These are phyloP conservation scores for Eucalyptus lansdowneana DNA, from an alignment of 345 rosid species.

Conservation along the genomic window DNA sequence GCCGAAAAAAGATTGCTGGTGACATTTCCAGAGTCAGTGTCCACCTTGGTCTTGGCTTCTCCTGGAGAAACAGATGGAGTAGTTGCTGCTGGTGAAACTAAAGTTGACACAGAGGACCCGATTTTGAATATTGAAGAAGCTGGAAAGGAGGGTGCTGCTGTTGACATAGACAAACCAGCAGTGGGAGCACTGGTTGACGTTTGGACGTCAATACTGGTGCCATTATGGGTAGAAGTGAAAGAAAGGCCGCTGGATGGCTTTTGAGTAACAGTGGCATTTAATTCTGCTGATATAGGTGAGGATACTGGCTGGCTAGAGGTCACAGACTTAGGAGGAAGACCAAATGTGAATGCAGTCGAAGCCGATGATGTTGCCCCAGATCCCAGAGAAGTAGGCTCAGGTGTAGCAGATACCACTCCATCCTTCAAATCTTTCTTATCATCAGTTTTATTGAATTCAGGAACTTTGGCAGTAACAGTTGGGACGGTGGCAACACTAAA, in stretches of 20 bases:
- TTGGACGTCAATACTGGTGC: background rate
- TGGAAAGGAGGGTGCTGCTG: conserved; percentile 17
- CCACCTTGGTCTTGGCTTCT: conserved; percentile 24
- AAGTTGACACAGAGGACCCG: conserved; percentile 26
- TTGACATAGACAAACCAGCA: conserved; percentile 4
- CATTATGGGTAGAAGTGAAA: background rate
- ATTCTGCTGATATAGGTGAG: background rate
- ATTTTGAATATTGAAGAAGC: conserved; percentile 26
- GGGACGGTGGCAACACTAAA: conserved; percentile 11
- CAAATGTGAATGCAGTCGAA: conserved; percentile 28
- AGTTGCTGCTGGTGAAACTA: conserved; percentile 13
- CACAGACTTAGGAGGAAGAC: conserved; percentile 28
- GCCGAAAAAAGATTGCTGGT: conserved; percentile 17
- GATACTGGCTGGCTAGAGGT: conserved; percentile 5
- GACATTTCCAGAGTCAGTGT: conserved; percentile 8
- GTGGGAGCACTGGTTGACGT: background rate
- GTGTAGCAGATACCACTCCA: background rate
- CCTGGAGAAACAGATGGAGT: conserved; percentile 9
- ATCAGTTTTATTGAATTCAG: conserved; percentile 25
- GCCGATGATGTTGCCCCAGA: conserved; percentile 21
- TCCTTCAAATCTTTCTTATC: conserved; percentile 9
- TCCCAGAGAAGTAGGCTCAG: conserved; percentile 13
- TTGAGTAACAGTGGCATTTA: conserved; percentile 3
- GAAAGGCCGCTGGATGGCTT: conserved; percentile 7
- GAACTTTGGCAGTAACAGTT: conserved; percentile 9